Conservation (phyloP, 2,329 filamentous ascomycete genomes). For the Pyrenochaeta sp. region DNA sequence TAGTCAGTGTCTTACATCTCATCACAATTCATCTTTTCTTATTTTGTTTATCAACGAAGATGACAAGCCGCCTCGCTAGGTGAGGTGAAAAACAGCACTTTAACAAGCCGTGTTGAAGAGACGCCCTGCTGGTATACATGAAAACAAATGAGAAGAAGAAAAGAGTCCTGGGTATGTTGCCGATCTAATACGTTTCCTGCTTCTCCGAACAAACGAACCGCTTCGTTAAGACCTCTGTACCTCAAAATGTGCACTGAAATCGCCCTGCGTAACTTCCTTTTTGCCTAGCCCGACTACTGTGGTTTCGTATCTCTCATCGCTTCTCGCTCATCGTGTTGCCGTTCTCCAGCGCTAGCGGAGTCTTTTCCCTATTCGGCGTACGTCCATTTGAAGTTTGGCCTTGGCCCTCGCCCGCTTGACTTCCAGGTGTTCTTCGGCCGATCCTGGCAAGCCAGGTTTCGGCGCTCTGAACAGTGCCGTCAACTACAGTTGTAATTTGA, state of each 20-base stretch:
- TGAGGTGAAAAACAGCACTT: neutral
- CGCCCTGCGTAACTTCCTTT: too few relatives aligned
- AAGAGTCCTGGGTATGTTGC: slow-evolving; percentile 2
- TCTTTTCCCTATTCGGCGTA: slow-evolving; percentile 18
- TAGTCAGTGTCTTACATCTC: too few relatives aligned
- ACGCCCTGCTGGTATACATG: slow-evolving; percentile 6
- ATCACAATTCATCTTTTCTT: too few relatives aligned
- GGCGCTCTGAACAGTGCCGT: slow-evolving; percentile 87
- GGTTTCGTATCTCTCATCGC: neutral
- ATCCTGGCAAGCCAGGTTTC: slow-evolving; percentile 89
- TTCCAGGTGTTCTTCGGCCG: slow-evolving; percentile 52
- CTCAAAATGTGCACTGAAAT: neutral
- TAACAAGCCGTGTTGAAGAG: neutral
- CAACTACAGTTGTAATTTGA: slow-evolving; percentile 86
- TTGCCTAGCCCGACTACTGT: neutral
- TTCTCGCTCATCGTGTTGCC: neutral
- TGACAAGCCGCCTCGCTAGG: too few relatives aligned
- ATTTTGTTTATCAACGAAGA: too few relatives aligned
- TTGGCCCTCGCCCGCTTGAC: neutral
- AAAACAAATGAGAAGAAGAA: neutral
- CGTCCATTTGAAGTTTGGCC: neutral
- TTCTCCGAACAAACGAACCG: slow-evolving; percentile 3
- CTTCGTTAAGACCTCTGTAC: slow-evolving; percentile 8
- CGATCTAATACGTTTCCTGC: neutral
- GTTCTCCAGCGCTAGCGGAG: slow-evolving; percentile 12